phyloP scores from a whole-genome alignment of 2,329 filamentous ascomycete genomes.

The Penicillium sp. region DNA sequence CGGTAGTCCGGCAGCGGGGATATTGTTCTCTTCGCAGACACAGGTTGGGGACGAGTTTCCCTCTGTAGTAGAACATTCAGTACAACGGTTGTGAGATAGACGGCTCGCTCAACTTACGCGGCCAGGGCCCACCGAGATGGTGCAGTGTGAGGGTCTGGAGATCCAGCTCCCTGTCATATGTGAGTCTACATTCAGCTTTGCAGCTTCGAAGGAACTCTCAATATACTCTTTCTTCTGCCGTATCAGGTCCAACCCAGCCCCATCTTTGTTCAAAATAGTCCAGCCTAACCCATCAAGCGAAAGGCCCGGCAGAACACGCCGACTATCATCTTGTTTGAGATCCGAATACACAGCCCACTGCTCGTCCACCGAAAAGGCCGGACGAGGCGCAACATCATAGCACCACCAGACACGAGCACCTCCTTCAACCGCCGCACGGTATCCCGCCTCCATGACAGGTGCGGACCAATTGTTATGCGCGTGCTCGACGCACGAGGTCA shows the following conservation, averaged over 20 bases:
- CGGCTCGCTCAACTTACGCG: neutral
- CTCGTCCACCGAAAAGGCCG: neutral
- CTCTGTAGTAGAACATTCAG: neutral
- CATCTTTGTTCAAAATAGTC: neutral
- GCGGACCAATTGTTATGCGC: constrained; percentile 52
- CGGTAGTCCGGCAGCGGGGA: constrained; percentile 5
- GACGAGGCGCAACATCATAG: constrained; percentile 34
- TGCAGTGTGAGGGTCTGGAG: constrained; percentile 2
- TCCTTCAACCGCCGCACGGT: constrained; percentile 55
- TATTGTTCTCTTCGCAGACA: neutral
- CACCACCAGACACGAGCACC: constrained; percentile 56
- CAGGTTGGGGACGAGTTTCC: constrained; percentile 4
- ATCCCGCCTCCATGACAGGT: constrained; percentile 47
- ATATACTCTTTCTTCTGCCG: neutral
- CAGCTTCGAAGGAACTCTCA: neutral
- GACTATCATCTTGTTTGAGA: neutral
- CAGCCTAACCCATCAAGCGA: neutral
- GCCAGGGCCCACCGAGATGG: constrained; percentile 6
- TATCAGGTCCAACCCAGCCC: neutral
- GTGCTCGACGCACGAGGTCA: constrained; percentile 60
- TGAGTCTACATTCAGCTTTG: neutral
- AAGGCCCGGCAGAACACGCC: neutral
- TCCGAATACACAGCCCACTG: neutral
- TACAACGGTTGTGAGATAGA: too few species aligned
- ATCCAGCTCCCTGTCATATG: neutral